phyloP scores from a whole-genome alignment of 768 basidiomycete species.

The Multifurca ochricompacta region DNA sequence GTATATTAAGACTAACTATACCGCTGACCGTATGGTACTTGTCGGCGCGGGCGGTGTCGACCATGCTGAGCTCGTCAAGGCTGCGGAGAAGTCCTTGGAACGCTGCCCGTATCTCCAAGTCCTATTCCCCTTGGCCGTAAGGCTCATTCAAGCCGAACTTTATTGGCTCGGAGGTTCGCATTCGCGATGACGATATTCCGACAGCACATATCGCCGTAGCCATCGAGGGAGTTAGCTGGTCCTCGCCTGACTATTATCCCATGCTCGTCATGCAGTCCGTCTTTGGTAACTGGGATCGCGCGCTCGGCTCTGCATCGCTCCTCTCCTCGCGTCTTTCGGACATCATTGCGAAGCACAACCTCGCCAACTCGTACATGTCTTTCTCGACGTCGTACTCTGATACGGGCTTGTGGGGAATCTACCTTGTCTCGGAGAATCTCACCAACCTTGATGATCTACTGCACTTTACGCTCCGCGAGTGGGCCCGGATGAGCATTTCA shows the following conservation, averaged over 20 bases:
- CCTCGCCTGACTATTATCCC: conserved; percentile 96
- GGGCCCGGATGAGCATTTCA: conserved; percentile 88
- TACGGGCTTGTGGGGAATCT: conserved; percentile 98
- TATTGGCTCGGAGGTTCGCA: conserved; percentile 89
- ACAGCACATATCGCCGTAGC: conserved; percentile 94
- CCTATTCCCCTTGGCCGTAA: conserved; percentile 84
- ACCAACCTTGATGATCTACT: conserved; percentile 87
- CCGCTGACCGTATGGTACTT: conserved; percentile 97
- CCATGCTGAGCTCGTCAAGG: conserved; percentile 85
- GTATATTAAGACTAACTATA: conserved; percentile 98
- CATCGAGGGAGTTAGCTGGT: conserved; percentile 97
- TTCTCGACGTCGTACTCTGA: conserved; percentile 99
- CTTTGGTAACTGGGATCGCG: conserved; percentile 99
- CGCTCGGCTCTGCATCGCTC: conserved; percentile 81
- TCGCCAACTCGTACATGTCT: conserved; percentile 98
- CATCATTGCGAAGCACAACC: conserved; percentile 85
- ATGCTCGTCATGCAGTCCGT: conserved; percentile 98
- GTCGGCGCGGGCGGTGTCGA: conserved; percentile 95
- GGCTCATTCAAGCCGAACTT: conserved; percentile 71
- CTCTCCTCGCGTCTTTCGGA: conserved; percentile 88
- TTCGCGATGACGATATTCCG: conserved; percentile 85
- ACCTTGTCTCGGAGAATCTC: conserved; percentile 91
- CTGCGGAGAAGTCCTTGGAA: conserved; percentile 92
- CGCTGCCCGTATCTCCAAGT: conserved; percentile 77
- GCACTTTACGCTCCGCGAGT: conserved; percentile 93